Conservation (phyloP, 345 rosid genomes). For the Hibiscus mutabilis region DNA sequence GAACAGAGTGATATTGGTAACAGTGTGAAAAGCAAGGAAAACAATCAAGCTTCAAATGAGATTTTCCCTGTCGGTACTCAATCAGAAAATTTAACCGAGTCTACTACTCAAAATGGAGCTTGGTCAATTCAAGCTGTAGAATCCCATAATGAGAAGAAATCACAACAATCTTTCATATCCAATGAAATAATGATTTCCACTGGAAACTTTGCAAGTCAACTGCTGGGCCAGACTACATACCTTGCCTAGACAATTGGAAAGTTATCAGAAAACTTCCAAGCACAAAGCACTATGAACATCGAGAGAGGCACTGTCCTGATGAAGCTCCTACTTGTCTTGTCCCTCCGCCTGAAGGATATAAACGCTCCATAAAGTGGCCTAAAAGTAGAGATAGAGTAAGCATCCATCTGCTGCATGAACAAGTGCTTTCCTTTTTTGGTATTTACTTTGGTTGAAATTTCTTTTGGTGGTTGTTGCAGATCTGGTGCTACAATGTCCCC, state of each 20-base stretch:
- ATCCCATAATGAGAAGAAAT: constrained; percentile 79
- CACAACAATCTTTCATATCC: constrained; percentile 36
- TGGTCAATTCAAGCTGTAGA: constrained; percentile 79
- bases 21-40: constrained; percentile 38
- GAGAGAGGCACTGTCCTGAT: constrained; percentile 89
- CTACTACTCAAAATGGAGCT: constrained; percentile 52
- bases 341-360: constrained; percentile 75
- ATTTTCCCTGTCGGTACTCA: constrained; percentile 41
- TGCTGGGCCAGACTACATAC: constrained; percentile 90
- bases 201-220: constrained; percentile 88
- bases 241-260: constrained; percentile 86
- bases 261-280: constrained; percentile 59
- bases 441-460: constrained; percentile 8
- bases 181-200: constrained; percentile 28
- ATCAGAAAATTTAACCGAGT: constrained; percentile 62
- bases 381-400: constrained; percentile 74
- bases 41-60: constrained; percentile 34
- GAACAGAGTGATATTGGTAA: constrained; percentile 25
- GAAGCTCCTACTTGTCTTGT: constrained; percentile 82
- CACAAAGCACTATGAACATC: constrained; percentile 76
- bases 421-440: neutral
- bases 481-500: constrained; percentile 64
- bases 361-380: constrained; percentile 73
- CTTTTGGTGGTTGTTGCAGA: constrained; percentile 33
- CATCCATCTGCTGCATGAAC: neutral